Base-by-base conservation (phyloP, 1,284 basidiomycete genomes). In the Sporisorium sorghi region DNA sequence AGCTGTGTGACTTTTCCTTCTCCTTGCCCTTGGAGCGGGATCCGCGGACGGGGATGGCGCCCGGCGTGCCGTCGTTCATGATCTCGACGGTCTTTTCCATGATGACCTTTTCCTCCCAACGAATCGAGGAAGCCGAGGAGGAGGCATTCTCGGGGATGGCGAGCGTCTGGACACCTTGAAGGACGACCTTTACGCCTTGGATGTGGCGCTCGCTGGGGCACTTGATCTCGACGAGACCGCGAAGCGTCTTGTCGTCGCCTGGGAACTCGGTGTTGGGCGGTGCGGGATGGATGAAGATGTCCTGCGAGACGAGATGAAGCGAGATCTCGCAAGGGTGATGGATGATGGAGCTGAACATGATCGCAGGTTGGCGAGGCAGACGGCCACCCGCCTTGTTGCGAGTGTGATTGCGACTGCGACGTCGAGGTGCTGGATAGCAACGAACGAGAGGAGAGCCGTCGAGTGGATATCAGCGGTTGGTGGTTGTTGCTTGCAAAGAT, bases 161-260 rank as follows among this genome's bases (percentile, higher is more conserved):
- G 4, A 84, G 60, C 1, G 75, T 79, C 60, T 83, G 83, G 7
- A 77, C 54, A n/a, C 71, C 78, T 33, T 75, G 69, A 11, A 84
- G 67, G 5, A 64, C 68, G 9, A 84, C 72, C 35, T 71, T 66
- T 26, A 84, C 54, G 28, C 76, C 77, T 10, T 73, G 58, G 33
- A 84, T 83, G 48, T 73, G 66, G 5, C 82, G 74, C 40, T 83
- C 81, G 33, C 69, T 76, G 12, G 82, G 82, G 19, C 77, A 76
- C 42, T 79, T 77, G 57, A 84, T 77, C 62, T 84, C 83, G 33
- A 84, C 78, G 21, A 84, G 69, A 30, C 83, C 83, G 19, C 71
- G 65, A n/a, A 84, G 73, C 3, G 79, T 76, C 71, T 83, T 69
- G 73, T 84, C 83, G 33, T 82, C 65, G 33, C 76, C 79, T 15